Conservation (phyloP, 2,329 filamentous ascomycete genomes). For the Aspergillus versicolor region DNA sequence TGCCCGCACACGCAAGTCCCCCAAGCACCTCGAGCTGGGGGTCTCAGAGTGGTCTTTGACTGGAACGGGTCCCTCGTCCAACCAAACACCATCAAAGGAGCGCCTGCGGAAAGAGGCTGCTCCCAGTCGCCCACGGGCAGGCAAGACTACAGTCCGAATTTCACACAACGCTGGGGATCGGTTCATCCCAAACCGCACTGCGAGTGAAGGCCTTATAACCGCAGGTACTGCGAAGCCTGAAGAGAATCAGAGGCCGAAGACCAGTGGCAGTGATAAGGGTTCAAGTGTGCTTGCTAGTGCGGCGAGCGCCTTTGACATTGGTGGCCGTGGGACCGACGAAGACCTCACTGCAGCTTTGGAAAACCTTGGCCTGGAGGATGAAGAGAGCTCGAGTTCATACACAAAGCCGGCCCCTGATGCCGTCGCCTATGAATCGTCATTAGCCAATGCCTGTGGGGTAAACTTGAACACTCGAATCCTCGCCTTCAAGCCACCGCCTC, state of each 20-base stretch:
- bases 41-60: constrained; percentile 90
- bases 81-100: constrained; percentile 62
- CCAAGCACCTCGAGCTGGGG: constrained; percentile 83
- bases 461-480: constrained; percentile 93
- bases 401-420: constrained; percentile 81
- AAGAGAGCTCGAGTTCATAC: constrained; percentile 65
- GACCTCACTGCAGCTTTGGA: constrained; percentile 79
- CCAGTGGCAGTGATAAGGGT: constrained; percentile 65
- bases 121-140: constrained; percentile 47
- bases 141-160: constrained; percentile 73
- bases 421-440: constrained; percentile 85
- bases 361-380: constrained; percentile 72
- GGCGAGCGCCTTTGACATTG: constrained; percentile 64
- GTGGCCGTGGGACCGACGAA: constrained; percentile 63
- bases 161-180: constrained; percentile 75
- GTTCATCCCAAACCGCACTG: constrained; percentile 91
- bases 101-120: constrained; percentile 57
- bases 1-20: constrained; percentile 64
- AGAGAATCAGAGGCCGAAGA: constrained; percentile 72
- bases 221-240: constrained; percentile 82
- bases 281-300: constrained; percentile 76
- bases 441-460: constrained; percentile 88
- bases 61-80: constrained; percentile 66
- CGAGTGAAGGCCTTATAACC: constrained; percentile 84
- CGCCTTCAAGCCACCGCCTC: constrained; percentile 96